phyloP scores from a whole-genome alignment of 768 basidiomycete species.

The Boletus tomentosulus region DNA sequence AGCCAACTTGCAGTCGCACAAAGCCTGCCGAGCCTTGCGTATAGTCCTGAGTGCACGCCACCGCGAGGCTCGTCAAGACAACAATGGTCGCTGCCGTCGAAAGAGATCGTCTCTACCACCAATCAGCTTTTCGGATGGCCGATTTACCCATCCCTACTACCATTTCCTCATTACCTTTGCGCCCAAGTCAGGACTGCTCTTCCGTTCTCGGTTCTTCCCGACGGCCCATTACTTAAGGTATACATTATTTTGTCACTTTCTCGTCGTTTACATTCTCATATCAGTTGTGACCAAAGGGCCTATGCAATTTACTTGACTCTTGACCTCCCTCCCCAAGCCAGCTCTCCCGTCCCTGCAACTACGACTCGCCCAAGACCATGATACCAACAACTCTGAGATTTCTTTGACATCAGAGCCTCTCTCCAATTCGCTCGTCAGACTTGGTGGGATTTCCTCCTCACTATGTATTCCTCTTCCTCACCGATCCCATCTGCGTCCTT shows the following conservation, averaged over 20 bases:
- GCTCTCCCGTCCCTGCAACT: not conserved
- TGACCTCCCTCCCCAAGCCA: not conserved
- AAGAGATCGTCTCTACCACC: constrained; percentile 1
- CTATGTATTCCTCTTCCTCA: constrained; percentile 41
- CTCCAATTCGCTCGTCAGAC: constrained; percentile 64
- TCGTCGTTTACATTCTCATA: no score
- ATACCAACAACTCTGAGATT: constrained; percentile 12
- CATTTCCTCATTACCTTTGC: not conserved
- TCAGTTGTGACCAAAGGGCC: no score
- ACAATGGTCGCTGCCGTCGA: constrained; percentile 16
- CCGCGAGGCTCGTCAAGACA: constrained; percentile 42
- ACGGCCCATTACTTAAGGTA: constrained; percentile 10
- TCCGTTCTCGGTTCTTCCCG: constrained; percentile 6
- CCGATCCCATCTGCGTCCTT: constrained; percentile 30
- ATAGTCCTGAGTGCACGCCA: constrained; percentile 61
- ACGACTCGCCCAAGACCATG: constrained; percentile 3
- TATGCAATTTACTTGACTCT: not conserved
- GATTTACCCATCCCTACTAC: no score
- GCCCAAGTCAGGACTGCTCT: not conserved
- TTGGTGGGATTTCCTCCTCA: constrained; percentile 75
- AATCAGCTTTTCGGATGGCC: no score
- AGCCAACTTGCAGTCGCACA: constrained; percentile 66
- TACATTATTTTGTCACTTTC: not conserved
- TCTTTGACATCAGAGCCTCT: constrained; percentile 47
- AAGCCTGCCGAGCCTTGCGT: constrained; percentile 42